A percentile compares a stretch with the other conserved stretches of the same genome.
Conservation (phyloP, 2,329 filamentous ascomycete species). For the Incumbomyces lentus region DNA sequence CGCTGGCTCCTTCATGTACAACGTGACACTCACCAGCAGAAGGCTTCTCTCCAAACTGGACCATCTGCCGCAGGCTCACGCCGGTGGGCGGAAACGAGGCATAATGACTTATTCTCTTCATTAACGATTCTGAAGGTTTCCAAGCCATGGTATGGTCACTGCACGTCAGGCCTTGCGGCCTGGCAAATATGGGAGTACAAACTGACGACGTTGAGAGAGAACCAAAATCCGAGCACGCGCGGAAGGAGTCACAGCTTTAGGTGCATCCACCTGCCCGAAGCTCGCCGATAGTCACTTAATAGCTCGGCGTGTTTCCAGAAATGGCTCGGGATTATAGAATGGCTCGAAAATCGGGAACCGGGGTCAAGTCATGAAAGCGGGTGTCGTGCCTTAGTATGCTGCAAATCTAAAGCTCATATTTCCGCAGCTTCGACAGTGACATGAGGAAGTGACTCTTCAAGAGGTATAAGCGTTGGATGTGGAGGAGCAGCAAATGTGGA, state of each 20-base stretch:
- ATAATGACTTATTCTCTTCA: conserved; percentile 96
- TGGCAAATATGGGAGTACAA: conserved; percentile 12
- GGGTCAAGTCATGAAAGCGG: not conserved
- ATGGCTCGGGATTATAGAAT: not conserved
- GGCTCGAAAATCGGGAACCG: not conserved
- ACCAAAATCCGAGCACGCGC: conserved; percentile 4
- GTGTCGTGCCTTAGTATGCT: not conserved
- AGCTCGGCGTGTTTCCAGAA: not conserved
- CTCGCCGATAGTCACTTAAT: conserved; percentile 5
- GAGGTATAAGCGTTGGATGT: not conserved
- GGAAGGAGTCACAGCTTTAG: conserved; percentile 4
- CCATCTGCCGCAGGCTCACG: conserved; percentile 95
- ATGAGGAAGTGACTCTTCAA: conserved; percentile 2
- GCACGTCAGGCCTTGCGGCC: conserved; percentile 22
- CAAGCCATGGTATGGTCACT: conserved; percentile 71
- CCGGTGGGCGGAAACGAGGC: conserved; percentile 93
- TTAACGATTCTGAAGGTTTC: conserved; percentile 81
- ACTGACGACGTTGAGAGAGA: not conserved
- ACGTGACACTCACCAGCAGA: conserved; percentile 58
- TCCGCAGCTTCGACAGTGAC: not conserved
- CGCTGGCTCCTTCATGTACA: not conserved
- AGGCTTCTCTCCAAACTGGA: conserved; percentile 91
- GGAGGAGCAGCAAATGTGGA: not conserved
- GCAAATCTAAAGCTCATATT: not conserved
- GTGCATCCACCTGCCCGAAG: conserved; percentile 5